phyloP scores from a whole-genome alignment of 129 eudicot genomes.

The Ambrosia trifida region DNA sequence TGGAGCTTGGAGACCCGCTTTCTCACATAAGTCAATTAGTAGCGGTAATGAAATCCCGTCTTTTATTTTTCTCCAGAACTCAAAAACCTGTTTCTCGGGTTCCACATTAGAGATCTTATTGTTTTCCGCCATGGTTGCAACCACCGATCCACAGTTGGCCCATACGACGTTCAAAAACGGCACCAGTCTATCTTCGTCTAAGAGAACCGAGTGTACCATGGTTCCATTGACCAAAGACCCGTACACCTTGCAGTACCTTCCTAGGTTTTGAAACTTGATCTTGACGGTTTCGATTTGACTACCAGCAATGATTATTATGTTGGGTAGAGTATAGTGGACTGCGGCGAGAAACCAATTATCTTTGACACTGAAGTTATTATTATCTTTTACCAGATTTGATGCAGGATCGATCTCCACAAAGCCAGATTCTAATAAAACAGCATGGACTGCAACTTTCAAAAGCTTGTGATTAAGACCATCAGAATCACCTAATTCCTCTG shows the following conservation, averaged over 20 bases:
- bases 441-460: slow-evolving; percentile 68
- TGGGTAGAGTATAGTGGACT: slow-evolving; percentile 62
- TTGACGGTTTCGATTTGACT: slow-evolving; percentile 29
- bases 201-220: slow-evolving; percentile 36
- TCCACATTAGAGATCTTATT: slow-evolving; percentile 12
- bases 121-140: slow-evolving; percentile 21
- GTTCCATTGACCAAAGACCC: slow-evolving; percentile 57
- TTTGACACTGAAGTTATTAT: slow-evolving; percentile 42
- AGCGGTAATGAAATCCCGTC: slow-evolving; percentile 63
- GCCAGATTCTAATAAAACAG: slow-evolving; percentile 78
- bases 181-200: slow-evolving; percentile 55
- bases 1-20: slow-evolving; percentile 53
- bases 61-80: slow-evolving; percentile 66
- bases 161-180: slow-evolving; percentile 63
- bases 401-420: slow-evolving; percentile 57
- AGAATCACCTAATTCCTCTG: slow-evolving; percentile 52
- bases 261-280: slow-evolving; percentile 65
- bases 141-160: slow-evolving; percentile 55
- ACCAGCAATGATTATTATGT: slow-evolving; percentile 22
- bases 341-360: slow-evolving; percentile 50
- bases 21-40: slow-evolving; percentile 67
- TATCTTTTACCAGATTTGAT: slow-evolving; percentile 24
- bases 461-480: slow-evolving; percentile 55
- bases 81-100: slow-evolving; percentile 55
- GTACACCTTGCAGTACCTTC: slow-evolving; percentile 56